A percentile compares a stretch with the other conserved stretches of the same genome.
These are phyloP conservation scores for Pinus taeda DNA, from an alignment of 75 land plant genomes.

Conservation along the genomic window DNA sequence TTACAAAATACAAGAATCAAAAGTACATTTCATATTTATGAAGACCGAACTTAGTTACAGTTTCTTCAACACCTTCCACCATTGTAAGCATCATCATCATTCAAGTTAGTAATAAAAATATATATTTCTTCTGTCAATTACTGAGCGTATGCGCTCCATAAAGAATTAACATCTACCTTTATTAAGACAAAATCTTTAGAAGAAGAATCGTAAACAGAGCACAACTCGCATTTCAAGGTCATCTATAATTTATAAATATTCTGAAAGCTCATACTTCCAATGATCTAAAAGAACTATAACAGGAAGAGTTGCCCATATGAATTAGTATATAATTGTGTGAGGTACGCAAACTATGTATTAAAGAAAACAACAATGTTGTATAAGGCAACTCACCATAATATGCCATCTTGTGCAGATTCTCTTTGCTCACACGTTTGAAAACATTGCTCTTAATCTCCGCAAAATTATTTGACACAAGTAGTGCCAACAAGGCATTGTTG, in stretches of 20 bases:
- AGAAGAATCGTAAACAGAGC: not conserved
- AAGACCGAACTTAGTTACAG: too few relatives aligned
- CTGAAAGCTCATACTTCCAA: not conserved
- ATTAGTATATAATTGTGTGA: not conserved
- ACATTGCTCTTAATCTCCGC: constrained; percentile 99
- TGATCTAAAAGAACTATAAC: not conserved
- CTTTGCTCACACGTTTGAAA: constrained; percentile 87
- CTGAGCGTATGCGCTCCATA: too few relatives aligned
- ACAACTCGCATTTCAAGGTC: not conserved
- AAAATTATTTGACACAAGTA: constrained; percentile 96
- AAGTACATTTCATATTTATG: too few relatives aligned
- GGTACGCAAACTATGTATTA: not conserved
- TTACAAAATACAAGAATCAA: too few relatives aligned
- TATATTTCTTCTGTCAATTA: too few relatives aligned
- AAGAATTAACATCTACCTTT: too few relatives aligned
- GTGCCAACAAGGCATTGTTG: constrained; percentile 87
- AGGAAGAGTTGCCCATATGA: not conserved
- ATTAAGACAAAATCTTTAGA: too few relatives aligned
- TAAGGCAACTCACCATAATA: constrained; percentile 57
- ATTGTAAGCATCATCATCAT: too few relatives aligned
- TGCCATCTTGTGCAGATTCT: constrained; percentile 82
- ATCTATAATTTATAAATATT: too few relatives aligned
- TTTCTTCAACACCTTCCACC: too few relatives aligned
- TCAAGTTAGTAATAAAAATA: too few relatives aligned
- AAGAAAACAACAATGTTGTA: constrained; percentile 7